Percentiles rank a stretch among this genome's conserved stretches.
Conservation (phyloP, 805 yeast genomes). For the Myxozyma neotropica region DNA sequence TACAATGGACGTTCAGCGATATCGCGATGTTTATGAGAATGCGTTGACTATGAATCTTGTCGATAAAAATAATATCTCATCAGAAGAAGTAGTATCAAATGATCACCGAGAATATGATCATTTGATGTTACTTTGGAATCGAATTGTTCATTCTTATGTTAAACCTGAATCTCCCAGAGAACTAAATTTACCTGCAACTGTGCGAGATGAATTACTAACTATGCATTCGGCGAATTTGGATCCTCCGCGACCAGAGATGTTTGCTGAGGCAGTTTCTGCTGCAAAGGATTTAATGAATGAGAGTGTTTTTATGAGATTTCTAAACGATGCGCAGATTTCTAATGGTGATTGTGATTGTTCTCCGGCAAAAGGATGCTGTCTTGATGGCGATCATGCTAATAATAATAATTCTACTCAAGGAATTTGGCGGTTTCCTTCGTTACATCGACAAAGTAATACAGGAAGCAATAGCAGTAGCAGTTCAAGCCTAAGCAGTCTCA, state of each 20-base stretch:
- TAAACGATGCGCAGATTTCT: constrained; percentile 29
- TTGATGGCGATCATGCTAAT: too few species aligned
- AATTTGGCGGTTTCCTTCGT: constrained; percentile 2
- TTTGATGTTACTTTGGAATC: constrained; percentile 35
- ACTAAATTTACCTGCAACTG: constrained; percentile 39
- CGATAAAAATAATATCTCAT: too few species aligned
- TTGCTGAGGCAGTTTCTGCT: constrained; percentile 33
- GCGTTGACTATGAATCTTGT: background rate
- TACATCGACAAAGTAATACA: background rate
- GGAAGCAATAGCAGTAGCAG: background rate
- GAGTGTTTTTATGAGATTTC: constrained; percentile 39
- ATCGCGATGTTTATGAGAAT: constrained; percentile 26
- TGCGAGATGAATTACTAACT: constrained; percentile 36
- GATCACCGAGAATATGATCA: constrained; percentile 23
- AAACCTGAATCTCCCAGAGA: constrained; percentile 38
- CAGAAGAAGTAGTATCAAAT: background rate
- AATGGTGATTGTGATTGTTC: too few species aligned
- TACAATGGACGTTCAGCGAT: constrained; percentile 38
- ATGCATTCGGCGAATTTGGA: background rate
- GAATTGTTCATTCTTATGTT: constrained; percentile 38
- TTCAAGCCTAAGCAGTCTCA: background rate
- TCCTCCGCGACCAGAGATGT: constrained; percentile 34
- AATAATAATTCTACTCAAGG: too few species aligned
- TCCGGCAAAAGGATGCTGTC: too few species aligned
- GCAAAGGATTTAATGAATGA: constrained; percentile 40